Base-by-base conservation (phyloP, 257 asterid species). In the Jasminum sambac region DNA sequence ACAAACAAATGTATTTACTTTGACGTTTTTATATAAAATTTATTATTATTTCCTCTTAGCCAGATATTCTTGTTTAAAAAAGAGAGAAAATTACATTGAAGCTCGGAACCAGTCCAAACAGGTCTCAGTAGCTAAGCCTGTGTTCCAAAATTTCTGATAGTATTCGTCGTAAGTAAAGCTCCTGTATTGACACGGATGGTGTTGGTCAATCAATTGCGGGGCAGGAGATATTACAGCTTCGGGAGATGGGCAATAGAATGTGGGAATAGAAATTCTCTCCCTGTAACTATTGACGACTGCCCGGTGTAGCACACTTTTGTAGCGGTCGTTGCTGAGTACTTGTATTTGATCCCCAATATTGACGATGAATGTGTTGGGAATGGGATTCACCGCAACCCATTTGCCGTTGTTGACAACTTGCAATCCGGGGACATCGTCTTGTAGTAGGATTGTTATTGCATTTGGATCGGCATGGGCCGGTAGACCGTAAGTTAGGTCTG, bases 331-430 rank as follows among this genome's bases (percentile, higher is more conserved):
- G 25, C 39, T 19, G 9, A 26, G 55, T 14, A 59, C 74, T 48
- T 70, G 74, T 38, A 70, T 59, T 70, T 70, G 74, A 39, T 70
- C 74, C 11, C 74, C 74, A 24, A 70, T 40, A 12, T 70, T 70
- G 16, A 70, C 67, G 2, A 70, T 59, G 42, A 70, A 70, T 7
- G 74, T 66, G 19, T 59, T 26, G 11, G 74, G 55, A 60, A 43
- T 55, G 38, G 74, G 67, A 23, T 59, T 70, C 10, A 70, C 74
- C 0, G 67, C 63, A n/a, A 70, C 26, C 74, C 74, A 70, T 13
- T 24, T 16, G 57, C 44, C 67, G 13, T 59, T 24, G 36, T 70
- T 70, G 21, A 55, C 42, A 19, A 70, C 74, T 24, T 70, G 74
- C 14, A 70, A 66, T n/a, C 74, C 74, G 0, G 68, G 34, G 0